Evolutionary conservation across 352 stramenopile species (phyloP).

Genomic region (Phytophthora foliorum): DNA sequence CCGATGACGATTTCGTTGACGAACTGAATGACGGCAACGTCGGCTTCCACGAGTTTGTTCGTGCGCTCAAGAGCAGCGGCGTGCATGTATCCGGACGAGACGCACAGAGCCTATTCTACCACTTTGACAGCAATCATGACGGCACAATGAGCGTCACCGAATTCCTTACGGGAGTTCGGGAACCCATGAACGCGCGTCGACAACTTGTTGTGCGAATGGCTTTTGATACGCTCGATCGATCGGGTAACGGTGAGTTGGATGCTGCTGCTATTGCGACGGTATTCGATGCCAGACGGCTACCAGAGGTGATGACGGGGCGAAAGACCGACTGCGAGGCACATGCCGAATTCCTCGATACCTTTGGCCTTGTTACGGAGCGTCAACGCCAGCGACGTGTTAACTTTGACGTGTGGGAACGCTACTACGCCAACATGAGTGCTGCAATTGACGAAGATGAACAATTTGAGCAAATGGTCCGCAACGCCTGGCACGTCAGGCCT

Average conservation of each 20-base stretch:
- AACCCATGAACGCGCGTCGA: slow-evolving; percentile 84
- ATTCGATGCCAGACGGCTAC: slow-evolving; percentile 88
- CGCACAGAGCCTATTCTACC: slow-evolving; percentile 77
- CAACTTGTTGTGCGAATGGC: slow-evolving; percentile 86
- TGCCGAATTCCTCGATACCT: slow-evolving; percentile 86
- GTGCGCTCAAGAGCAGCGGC: slow-evolving; percentile 66
- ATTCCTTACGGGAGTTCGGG: slow-evolving; percentile 86
- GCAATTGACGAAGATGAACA: slow-evolving; percentile 94
- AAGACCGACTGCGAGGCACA: slow-evolving; percentile 86
- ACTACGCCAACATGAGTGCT: slow-evolving; percentile 92
- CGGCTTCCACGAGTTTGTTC: slow-evolving; percentile 80
- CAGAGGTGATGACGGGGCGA: slow-evolving; percentile 81
- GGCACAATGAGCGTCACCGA: slow-evolving; percentile 86
- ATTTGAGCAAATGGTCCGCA: slow-evolving; percentile 94
- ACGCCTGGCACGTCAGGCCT: slow-evolving; percentile 77
- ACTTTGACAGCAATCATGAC: slow-evolving; percentile 90
- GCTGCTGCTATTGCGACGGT: slow-evolving; percentile 71
- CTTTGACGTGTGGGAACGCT: slow-evolving; percentile 78
- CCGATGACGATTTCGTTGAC: slow-evolving; percentile 44
- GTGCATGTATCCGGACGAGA: slow-evolving; percentile 63
- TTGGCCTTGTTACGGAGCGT: slow-evolving; percentile 58
- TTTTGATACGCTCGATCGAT: slow-evolving; percentile 90
- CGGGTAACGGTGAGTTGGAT: slow-evolving; percentile 79
- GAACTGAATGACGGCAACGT: slow-evolving; percentile 77
- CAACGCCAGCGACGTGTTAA: slow-evolving; percentile 66